A percentile compares a stretch with the other conserved stretches of the same genome.
phyloP scores from a whole-genome alignment of 2,329 filamentous ascomycete genomes.

The Parafenestella ontariensis region DNA sequence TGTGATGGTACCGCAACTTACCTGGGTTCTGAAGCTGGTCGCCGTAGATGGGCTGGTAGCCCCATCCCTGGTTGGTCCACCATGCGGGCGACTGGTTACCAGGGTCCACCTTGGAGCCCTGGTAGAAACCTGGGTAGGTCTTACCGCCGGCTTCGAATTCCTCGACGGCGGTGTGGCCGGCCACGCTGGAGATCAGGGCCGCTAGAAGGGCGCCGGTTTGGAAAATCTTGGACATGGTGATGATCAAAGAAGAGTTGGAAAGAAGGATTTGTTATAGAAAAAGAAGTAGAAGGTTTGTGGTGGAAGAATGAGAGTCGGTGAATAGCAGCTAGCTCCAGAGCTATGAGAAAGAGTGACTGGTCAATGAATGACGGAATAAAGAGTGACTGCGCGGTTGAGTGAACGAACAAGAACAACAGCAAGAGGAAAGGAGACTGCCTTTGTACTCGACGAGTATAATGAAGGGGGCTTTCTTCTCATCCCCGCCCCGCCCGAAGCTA shows the following conservation, averaged over 20 bases:
- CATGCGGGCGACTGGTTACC: slow-evolving; percentile 40
- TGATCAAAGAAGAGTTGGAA: background rate
- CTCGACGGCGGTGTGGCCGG: slow-evolving; percentile 39
- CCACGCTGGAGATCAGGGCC: slow-evolving; percentile 31
- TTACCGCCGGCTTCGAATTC: slow-evolving; percentile 34
- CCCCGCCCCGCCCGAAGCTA: slow-evolving; percentile 14
- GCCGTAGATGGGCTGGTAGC: slow-evolving; percentile 39
- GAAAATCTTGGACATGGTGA: slow-evolving; percentile 38
- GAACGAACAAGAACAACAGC: slow-evolving; percentile 7
- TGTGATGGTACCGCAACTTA: too few relatives aligned
- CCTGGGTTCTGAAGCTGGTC: slow-evolving; percentile 28
- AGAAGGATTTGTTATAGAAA: background rate
- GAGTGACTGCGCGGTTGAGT: slow-evolving; percentile 29
- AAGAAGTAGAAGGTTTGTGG: background rate
- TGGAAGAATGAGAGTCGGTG: slow-evolving; percentile 9
- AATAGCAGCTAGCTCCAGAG: slow-evolving; percentile 39
- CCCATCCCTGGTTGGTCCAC: slow-evolving; percentile 45
- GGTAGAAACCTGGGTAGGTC: slow-evolving; percentile 39
- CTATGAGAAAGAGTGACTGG: slow-evolving; percentile 37
- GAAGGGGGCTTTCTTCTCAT: slow-evolving; percentile 11
- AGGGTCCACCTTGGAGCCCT: slow-evolving; percentile 32
- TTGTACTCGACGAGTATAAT: slow-evolving; percentile 19
- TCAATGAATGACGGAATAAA: slow-evolving; percentile 32
- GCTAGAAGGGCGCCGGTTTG: slow-evolving; percentile 36
- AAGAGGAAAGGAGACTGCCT: slow-evolving; percentile 13